Percentiles rank a stretch among this genome's conserved stretches.
These are phyloP conservation scores for Eurotiales sp. DNA, from an alignment of 2,329 filamentous ascomycete species.

Conservation along the genomic window DNA sequence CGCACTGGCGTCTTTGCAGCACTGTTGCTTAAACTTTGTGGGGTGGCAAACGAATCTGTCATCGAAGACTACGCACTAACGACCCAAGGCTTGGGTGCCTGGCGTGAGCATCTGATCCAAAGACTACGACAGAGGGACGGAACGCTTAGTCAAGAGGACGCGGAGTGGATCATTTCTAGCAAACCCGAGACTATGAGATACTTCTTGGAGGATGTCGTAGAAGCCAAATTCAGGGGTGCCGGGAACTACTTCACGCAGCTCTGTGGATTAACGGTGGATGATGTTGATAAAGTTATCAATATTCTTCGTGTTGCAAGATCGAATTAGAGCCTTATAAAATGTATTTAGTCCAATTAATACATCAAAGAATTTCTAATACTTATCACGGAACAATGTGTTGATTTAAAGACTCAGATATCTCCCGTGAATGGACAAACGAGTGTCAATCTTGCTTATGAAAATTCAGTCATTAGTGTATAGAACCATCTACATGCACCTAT, in stretches of 20 bases:
- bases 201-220: conserved; percentile 2
- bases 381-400: too few relatives aligned
- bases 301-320: not conserved
- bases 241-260: not conserved
- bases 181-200: conserved; percentile 5
- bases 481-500: too few relatives aligned
- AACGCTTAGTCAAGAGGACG: not conserved
- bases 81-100: conserved; percentile 1
- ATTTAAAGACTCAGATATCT: too few relatives aligned
- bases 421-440: too few relatives aligned
- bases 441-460: too few relatives aligned
- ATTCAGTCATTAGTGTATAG: too few relatives aligned
- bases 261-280: not conserved
- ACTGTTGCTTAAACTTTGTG: conserved; percentile 60
- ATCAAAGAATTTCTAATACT: too few relatives aligned
- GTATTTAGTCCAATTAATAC: too few relatives aligned
- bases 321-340: not conserved
- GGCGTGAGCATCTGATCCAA: conserved; percentile 6
- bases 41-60: conserved; percentile 54
- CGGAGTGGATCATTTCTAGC: conserved; percentile 5
- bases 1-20: conserved; percentile 66
- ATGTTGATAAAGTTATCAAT: not conserved
- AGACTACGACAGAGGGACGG: not conserved
- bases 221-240: not conserved
- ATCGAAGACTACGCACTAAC: conserved; percentile 58